Base-by-base conservation (phyloP, 805 yeast species). In the Candida sithepensis region DNA sequence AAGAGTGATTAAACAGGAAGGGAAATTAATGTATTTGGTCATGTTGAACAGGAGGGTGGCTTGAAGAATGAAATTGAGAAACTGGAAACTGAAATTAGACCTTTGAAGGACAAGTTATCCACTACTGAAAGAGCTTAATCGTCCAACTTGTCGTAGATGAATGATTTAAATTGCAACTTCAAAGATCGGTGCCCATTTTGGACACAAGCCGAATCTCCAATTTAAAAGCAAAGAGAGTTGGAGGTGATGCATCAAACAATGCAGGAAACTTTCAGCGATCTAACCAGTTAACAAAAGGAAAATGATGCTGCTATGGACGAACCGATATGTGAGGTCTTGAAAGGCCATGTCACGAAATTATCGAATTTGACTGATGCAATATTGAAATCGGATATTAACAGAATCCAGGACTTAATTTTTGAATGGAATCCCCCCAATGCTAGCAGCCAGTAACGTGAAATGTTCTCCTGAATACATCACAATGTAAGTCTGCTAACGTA, bases 221-320 rank as follows among this genome's bases (percentile, higher is more conserved):
- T 2, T 65, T 81, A 42, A 72, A 86, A 82, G 61, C 92, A 88
- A 43, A 81, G 84, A 43, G 96, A 88, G 60, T 68, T 87, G 45
- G 95, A 85, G 60, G 82, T 87, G 57, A 73, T 87, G 45, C 87
- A 85, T 59, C 91, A 85, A 63, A 81, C 88, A 0, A 78, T 88
- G 79, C 94, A 85, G 50, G 81, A 79, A 50, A 86, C 92, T 2
- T 69, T 82, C 47, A 70, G 66, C 46, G 85, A 81, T 57, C 66
- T 88, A 43, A 81, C 82, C 0, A 73, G 73, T 19, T 63, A 64
- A 42, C 73, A 70, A 47, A 66, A 68, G 39, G 79, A 75, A 45
- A 72, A 74, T 42, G 82, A 78, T 43, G 68, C 72, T 13, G 78
- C 81, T 12, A 68, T 78, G 40, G 80, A 79, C 54, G 82, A 79